Evolutionary conservation across 305 asterid genomes (phyloP).

Genomic region (Fraxinus sp.): DNA sequence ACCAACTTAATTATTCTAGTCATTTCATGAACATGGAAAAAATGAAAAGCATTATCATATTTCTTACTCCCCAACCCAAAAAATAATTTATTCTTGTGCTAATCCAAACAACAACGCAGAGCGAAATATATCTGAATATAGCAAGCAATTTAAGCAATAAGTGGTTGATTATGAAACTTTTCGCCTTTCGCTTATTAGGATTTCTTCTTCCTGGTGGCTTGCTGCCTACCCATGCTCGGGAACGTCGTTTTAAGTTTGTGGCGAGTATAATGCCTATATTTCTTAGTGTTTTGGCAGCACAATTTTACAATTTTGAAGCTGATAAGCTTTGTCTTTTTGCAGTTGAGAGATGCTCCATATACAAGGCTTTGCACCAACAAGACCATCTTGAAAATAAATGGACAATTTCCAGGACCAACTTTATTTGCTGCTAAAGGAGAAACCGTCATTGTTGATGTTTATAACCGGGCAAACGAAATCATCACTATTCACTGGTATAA

Average conservation of each 20-base stretch:
- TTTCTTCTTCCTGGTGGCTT: background rate
- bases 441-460: background rate
- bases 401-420: conserved; percentile 16
- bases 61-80: background rate
- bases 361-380: conserved; percentile 56
- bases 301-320: no score
- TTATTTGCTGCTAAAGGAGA: background rate
- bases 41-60: background rate
- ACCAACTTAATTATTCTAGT: background rate
- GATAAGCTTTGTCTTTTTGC: background rate
- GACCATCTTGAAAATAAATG: conserved; percentile 67
- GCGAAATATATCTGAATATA: background rate
- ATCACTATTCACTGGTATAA: background rate
- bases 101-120: background rate
- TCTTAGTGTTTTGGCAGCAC: background rate
- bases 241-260: background rate
- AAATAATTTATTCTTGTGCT: background rate
- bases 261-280: background rate
- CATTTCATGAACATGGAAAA: background rate
- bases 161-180: background rate
- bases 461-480: background rate
- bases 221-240: background rate
- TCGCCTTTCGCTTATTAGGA: background rate
- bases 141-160: background rate
- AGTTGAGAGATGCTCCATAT: conserved; percentile 1